These are phyloP conservation scores for Botrytis aclada DNA, from an alignment of 2,329 filamentous ascomycete species.

Conservation along the genomic window DNA sequence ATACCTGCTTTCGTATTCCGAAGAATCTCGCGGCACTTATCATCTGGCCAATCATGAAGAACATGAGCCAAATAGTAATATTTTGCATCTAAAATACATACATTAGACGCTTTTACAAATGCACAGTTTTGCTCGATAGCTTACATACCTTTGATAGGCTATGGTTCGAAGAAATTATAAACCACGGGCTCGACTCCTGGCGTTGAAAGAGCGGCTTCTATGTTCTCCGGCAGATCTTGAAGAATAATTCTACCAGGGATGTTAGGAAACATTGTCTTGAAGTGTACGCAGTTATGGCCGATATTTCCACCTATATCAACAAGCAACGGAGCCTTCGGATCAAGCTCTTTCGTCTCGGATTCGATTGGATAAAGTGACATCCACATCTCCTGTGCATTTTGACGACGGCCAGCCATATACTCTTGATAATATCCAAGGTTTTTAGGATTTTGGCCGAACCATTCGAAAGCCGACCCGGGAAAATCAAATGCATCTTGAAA, in stretches of 20 bases:
- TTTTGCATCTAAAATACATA: neutral
- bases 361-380: neutral
- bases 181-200: neutral
- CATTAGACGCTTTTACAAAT: neutral
- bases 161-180: neutral
- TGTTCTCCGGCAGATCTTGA: slow-evolving; percentile 39
- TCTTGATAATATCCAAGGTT: neutral
- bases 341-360: neutral
- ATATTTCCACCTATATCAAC: slow-evolving; percentile 44
- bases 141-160: neutral
- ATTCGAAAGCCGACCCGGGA: neutral
- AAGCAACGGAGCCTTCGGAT: slow-evolving; percentile 30
- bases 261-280: slow-evolving; percentile 38
- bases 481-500: neutral
- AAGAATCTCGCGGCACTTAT: neutral
- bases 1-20: neutral
- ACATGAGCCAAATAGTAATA: neutral
- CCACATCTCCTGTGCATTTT: neutral
- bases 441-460: neutral
- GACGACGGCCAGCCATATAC: slow-evolving; percentile 1
- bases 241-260: slow-evolving; percentile 40
- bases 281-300: slow-evolving; percentile 39
- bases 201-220: neutral
- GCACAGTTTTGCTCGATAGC: neutral
- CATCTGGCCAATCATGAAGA: neutral